Percentiles rank a stretch among this genome's conserved stretches.
Conservation (phyloP, 208 protist genomes). For the Trypanosomatidae sp. region DNA sequence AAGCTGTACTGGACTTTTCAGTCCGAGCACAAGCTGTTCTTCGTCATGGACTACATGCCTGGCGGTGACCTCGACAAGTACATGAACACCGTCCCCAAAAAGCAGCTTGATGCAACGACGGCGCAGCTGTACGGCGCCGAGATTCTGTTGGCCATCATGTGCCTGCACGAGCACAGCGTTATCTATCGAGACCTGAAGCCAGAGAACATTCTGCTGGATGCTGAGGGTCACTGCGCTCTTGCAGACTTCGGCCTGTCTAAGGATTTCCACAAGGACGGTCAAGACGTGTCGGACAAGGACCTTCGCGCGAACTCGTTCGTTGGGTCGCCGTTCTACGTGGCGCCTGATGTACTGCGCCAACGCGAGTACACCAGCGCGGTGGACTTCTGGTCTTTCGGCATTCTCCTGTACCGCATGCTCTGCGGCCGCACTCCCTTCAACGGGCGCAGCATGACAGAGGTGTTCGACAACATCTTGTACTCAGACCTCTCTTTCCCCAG, state of each 20-base stretch:
- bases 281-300: slow-evolving; percentile 68
- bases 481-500: slow-evolving; percentile 90
- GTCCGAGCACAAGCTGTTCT: slow-evolving; percentile 94
- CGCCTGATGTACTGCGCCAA: slow-evolving; percentile 94
- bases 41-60: slow-evolving; percentile 96
- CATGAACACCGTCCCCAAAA: slow-evolving; percentile 86
- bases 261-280: slow-evolving; percentile 87
- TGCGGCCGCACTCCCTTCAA: slow-evolving; percentile 95
- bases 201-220: slow-evolving; percentile 90
- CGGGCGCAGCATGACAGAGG: slow-evolving; percentile 91
- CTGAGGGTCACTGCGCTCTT: slow-evolving; percentile 87
- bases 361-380: slow-evolving; percentile 96
- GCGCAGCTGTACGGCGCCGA: slow-evolving; percentile 94
- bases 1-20: slow-evolving; percentile 97
- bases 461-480: slow-evolving; percentile 94
- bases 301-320: slow-evolving; percentile 92
- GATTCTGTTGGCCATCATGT: slow-evolving; percentile 92
- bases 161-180: slow-evolving; percentile 93
- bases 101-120: slow-evolving; percentile 84
- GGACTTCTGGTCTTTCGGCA: slow-evolving; percentile 98
- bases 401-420: slow-evolving; percentile 97
- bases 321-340: slow-evolving; percentile 94
- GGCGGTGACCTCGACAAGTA: slow-evolving; percentile 94
- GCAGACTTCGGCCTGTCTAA: slow-evolving; percentile 94
- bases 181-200: slow-evolving; percentile 95